Percentiles rank a stretch among this genome's conserved stretches.
Evolutionary conservation across 768 basidiomycete species (phyloP).

Genomic region (Pleurotus citrinopileatus): DNA sequence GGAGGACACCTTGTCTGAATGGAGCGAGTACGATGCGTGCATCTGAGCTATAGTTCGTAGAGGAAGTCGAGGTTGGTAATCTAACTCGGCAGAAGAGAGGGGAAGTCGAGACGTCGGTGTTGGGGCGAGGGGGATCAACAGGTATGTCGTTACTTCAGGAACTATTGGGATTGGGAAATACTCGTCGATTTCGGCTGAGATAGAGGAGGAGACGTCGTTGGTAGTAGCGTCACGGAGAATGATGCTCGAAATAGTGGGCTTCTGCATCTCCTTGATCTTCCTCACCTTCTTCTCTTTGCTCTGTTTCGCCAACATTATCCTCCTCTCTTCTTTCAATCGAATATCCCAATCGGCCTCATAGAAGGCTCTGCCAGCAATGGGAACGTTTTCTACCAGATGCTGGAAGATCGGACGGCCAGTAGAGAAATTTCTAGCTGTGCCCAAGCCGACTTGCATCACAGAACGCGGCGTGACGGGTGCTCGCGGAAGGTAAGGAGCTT

Average conservation of each 20-base stretch:
- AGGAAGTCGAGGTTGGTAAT: conserved; percentile 45
- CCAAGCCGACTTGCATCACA: conserved; percentile 70
- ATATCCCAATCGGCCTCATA: conserved; percentile 73
- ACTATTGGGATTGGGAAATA: conserved; percentile 51
- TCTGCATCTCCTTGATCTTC: conserved; percentile 31
- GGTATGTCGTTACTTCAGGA: conserved; percentile 53
- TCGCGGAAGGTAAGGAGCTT: conserved; percentile 55
- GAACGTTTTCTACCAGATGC: conserved; percentile 76
- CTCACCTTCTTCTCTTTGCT: conserved; percentile 21
- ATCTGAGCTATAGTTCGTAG: conserved; percentile 47
- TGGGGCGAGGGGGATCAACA: conserved; percentile 76
- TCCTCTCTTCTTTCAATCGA: conserved; percentile 45
- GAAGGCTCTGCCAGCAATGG: conserved; percentile 70
- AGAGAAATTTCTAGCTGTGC: conserved; percentile 73
- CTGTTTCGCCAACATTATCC: conserved; percentile 23
- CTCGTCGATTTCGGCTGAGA: conserved; percentile 41
- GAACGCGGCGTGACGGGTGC: conserved; percentile 45
- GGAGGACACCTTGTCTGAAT: conserved; percentile 62
- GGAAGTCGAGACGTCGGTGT: conserved; percentile 68
- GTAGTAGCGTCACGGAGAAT: conserved; percentile 15
- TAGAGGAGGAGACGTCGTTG: conserved; percentile 13
- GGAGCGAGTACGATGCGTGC: conserved; percentile 51
- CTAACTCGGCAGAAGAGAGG: conserved; percentile 32
- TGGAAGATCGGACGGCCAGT: conserved; percentile 75
- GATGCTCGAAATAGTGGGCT: conserved; percentile 21